phyloP scores from a whole-genome alignment of 345 rosid species.

The Syzygium aromaticum region DNA sequence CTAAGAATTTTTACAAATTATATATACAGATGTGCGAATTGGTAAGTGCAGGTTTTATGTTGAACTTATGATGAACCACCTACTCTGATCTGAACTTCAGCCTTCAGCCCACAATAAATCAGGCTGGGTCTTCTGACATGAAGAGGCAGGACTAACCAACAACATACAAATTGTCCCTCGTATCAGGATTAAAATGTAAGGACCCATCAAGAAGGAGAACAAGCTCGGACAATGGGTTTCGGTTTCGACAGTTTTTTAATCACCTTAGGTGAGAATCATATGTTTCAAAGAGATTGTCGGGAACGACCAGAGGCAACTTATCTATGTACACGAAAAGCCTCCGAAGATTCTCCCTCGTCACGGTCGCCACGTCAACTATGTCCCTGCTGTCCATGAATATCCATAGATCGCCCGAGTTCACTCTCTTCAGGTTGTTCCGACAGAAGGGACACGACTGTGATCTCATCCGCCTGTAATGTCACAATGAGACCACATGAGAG shows the following conservation, averaged over 20 bases:
- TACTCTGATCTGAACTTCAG: conserved; percentile 4
- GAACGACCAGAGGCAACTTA: conserved; percentile 4
- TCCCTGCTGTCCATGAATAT: conserved; percentile 16
- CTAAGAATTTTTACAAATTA: neutral
- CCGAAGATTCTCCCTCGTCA: conserved; percentile 4
- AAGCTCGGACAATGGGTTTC: neutral
- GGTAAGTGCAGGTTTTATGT: neutral
- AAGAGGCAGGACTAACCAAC: neutral
- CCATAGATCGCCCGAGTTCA: conserved; percentile 32
- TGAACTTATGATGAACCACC: neutral
- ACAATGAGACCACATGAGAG: neutral
- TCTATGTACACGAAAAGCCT: conserved; percentile 4
- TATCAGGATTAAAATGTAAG: neutral
- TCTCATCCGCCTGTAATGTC: neutral
- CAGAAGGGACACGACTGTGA: conserved; percentile 40
- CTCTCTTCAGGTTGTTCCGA: conserved; percentile 34
- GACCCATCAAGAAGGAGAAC: neutral
- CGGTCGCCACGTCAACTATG: neutral
- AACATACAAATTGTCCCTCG: neutral
- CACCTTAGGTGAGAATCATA: conserved; percentile 3
- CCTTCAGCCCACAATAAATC: conserved; percentile 11
- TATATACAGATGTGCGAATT: neutral
- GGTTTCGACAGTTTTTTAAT: neutral
- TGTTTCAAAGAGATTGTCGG: neutral
- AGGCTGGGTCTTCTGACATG: neutral